A percentile compares a stretch with the other conserved stretches of the same genome.
Evolutionary conservation across 352 stramenopile species (phyloP).

Genomic region (Phytopythium aichiense): DNA sequence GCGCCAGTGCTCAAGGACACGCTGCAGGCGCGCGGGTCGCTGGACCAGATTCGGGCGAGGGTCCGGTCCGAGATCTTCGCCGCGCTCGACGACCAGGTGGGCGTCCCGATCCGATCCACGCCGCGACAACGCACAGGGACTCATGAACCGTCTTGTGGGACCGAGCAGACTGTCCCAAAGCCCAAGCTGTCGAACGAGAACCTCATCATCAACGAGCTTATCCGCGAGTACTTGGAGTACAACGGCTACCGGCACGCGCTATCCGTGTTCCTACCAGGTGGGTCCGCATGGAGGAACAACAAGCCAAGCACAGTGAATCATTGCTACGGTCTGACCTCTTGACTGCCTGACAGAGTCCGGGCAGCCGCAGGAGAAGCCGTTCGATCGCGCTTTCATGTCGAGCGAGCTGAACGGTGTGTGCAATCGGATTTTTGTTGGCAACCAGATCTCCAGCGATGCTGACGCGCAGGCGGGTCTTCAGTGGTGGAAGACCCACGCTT

Average conservation of each 20-base stretch:
- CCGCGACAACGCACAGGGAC: not conserved
- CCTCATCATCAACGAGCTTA: slow-evolving; percentile 93
- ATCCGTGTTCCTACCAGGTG: slow-evolving; percentile 82
- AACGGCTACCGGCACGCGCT: slow-evolving; percentile 90
- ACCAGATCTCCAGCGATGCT: too few relatives aligned
- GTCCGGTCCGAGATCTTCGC: slow-evolving; percentile 84
- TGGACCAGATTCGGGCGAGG: slow-evolving; percentile 81
- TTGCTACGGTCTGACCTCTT: not conserved
- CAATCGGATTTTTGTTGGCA: not conserved
- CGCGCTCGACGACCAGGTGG: slow-evolving; percentile 75
- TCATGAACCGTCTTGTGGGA: not conserved
- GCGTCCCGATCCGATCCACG: not conserved
- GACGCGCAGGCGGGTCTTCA: slow-evolving; percentile 10
- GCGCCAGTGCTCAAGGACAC: slow-evolving; percentile 77
- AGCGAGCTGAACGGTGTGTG: slow-evolving; percentile 66
- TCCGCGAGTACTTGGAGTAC: slow-evolving; percentile 92
- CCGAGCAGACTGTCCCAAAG: slow-evolving; percentile 41
- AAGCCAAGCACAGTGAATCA: not conserved
- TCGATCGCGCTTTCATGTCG: slow-evolving; percentile 79
- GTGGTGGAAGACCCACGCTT: slow-evolving; percentile 65
- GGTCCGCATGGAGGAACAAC: not conserved
- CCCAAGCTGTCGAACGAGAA: slow-evolving; percentile 90
- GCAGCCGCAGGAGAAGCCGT: slow-evolving; percentile 71
- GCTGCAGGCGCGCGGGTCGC: slow-evolving; percentile 61
- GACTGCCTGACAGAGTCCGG: slow-evolving; percentile 45